These are phyloP conservation scores for Pichia norvegensis DNA, from an alignment of 1,139 yeast species.

Conservation along the genomic window DNA sequence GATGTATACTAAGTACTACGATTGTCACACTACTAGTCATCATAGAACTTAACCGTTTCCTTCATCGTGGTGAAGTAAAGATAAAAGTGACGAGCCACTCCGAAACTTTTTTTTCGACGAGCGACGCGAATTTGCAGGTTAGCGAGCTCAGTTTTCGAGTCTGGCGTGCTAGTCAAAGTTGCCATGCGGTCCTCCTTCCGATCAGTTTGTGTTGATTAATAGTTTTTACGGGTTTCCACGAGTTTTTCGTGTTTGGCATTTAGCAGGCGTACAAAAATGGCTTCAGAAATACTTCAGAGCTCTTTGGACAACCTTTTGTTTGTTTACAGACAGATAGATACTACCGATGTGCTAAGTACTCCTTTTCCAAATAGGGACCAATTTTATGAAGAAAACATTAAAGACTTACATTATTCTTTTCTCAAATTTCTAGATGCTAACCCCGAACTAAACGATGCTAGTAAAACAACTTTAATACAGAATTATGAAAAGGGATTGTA, in stretches of 20 bases:
- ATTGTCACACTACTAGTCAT: too few relatives aligned
- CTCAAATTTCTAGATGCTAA: conserved; percentile 28
- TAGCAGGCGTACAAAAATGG: neutral
- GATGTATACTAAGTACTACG: too few relatives aligned
- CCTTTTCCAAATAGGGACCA: conserved; percentile 10
- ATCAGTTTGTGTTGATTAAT: too few relatives aligned
- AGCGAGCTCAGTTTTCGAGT: too few relatives aligned
- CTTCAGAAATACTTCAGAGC: neutral
- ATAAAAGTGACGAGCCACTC: neutral
- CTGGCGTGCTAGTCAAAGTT: too few relatives aligned
- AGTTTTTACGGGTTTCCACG: neutral
- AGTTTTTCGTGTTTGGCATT: neutral
- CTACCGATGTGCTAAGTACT: conserved; percentile 6
- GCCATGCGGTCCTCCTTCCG: too few relatives aligned
- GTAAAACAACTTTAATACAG: conserved; percentile 29
- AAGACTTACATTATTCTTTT: conserved; percentile 37
- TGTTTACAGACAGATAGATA: conserved; percentile 9
- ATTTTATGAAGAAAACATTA: conserved; percentile 41
- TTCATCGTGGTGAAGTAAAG: too few relatives aligned
- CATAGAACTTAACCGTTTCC: too few relatives aligned
- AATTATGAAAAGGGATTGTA: conserved; percentile 34
- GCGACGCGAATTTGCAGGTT: too few relatives aligned
- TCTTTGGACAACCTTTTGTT: conserved; percentile 8
- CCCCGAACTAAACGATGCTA: conserved; percentile 19
- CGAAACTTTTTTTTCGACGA: too few relatives aligned